Percentiles rank a stretch among this genome's conserved stretches.
phyloP scores from a whole-genome alignment of 345 rosid species.

The Pelargonium nanum region DNA sequence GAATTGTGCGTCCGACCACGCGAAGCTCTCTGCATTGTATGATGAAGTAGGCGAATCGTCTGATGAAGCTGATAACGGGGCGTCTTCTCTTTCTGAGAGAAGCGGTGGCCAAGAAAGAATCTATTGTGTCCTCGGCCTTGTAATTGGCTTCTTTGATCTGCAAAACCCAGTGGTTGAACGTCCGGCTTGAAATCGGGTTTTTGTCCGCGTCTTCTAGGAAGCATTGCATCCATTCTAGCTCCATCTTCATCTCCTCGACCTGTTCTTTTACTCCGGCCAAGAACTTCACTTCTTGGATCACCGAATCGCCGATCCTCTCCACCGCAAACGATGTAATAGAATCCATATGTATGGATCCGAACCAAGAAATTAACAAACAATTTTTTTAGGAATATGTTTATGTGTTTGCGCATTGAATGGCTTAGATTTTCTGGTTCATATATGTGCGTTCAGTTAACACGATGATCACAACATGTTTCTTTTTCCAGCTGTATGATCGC shows the following conservation, averaged over 20 bases:
- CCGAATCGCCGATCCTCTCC: not conserved
- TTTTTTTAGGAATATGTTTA: too few species aligned
- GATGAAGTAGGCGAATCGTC: not conserved
- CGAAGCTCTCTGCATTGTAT: not conserved
- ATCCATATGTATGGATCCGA: too few species aligned
- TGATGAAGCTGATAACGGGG: not conserved
- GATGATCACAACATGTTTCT: too few species aligned
- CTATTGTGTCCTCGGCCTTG: conserved; percentile 5
- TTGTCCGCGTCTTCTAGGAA: conserved; percentile 2
- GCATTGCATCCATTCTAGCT: conserved; percentile 6
- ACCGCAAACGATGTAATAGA: not conserved
- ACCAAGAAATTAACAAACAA: too few species aligned
- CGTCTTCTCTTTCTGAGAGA: not conserved
- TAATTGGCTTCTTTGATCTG: conserved; percentile 4
- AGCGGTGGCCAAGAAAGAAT: not conserved
- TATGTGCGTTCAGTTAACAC: too few species aligned
- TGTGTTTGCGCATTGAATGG: too few species aligned
- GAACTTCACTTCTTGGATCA: not conserved
- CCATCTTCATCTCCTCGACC: conserved; percentile 4
- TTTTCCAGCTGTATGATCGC: too few species aligned
- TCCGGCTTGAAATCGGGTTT: not conserved
- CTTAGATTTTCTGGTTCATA: too few species aligned
- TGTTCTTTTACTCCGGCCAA: not conserved
- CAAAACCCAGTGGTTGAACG: not conserved
- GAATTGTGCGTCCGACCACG: not conserved